phyloP scores from a whole-genome alignment of 257 asterid genomes.

The Forsythia suspensa region DNA sequence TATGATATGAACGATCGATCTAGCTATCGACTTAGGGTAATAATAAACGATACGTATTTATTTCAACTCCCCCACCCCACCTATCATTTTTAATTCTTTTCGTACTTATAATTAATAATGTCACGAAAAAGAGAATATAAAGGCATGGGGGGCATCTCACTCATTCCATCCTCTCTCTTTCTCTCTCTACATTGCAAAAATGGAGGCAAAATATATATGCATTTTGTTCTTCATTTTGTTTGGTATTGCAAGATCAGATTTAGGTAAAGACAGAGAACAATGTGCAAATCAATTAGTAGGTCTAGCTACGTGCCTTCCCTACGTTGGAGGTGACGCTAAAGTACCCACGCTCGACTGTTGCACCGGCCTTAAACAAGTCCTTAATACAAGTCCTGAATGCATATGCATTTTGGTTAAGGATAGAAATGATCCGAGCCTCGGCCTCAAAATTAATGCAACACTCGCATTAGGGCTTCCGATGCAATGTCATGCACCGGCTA shows the following conservation, averaged over 20 bases:
- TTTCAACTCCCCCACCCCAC: conserved; percentile 39
- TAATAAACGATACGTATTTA: conserved; percentile 22
- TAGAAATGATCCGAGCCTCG: conserved; percentile 69
- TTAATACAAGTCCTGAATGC: conserved; percentile 49
- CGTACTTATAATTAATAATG: not conserved
- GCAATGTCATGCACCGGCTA: conserved; percentile 42
- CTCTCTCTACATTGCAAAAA: conserved; percentile 10
- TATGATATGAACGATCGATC: not conserved
- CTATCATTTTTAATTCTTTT: conserved; percentile 12
- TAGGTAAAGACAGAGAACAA: conserved; percentile 50
- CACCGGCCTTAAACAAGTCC: conserved; percentile 48
- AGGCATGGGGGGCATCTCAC: conserved; percentile 1
- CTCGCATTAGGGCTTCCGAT: conserved; percentile 65
- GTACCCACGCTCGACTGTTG: conserved; percentile 72
- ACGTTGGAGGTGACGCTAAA: conserved; percentile 55
- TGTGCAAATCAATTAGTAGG: conserved; percentile 56
- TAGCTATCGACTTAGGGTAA: not conserved
- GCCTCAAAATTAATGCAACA: conserved; percentile 64
- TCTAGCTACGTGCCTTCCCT: conserved; percentile 70
- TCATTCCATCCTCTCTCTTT: not conserved
- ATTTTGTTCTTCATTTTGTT: conserved; percentile 11
- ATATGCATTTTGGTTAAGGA: conserved; percentile 71
- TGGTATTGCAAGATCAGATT: conserved; percentile 35
- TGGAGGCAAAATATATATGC: conserved; percentile 28
- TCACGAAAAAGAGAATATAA: conserved; percentile 19